Evolutionary conservation across 73 alveolate species (phyloP).

Genomic region (Blepharisma japonicum): DNA sequence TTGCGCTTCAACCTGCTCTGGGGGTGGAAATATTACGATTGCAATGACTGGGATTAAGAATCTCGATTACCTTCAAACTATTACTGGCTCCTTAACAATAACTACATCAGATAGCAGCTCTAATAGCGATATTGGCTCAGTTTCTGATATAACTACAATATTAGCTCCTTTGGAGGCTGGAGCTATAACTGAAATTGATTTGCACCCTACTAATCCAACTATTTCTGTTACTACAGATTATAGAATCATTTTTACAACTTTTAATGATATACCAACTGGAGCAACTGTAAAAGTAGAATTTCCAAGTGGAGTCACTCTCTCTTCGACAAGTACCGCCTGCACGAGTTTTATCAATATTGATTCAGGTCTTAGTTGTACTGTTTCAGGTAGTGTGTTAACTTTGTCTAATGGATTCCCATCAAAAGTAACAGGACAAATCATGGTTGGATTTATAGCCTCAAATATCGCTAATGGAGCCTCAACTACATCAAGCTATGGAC

Average conservation of each 20-base stretch:
- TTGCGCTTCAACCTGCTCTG: neutral
- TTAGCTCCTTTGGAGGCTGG: neutral
- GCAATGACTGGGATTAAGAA: neutral
- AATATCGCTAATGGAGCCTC: neutral
- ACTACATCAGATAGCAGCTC: neutral
- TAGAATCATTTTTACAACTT: slow-evolving; percentile 20
- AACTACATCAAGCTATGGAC: neutral
- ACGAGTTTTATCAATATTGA: neutral
- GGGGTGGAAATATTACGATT: neutral
- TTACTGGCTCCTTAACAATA: neutral
- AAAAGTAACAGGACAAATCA: neutral
- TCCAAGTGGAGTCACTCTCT: too few species aligned
- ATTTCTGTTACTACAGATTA: neutral
- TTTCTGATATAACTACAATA: neutral
- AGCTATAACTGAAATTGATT: neutral
- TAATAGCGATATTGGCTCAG: neutral
- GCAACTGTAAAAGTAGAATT: too few species aligned
- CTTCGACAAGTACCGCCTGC: neutral
- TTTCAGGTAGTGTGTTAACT: neutral
- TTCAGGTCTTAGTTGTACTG: neutral
- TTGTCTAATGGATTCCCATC: neutral
- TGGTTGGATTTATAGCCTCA: neutral
- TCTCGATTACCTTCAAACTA: neutral
- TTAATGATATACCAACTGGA: too few species aligned
- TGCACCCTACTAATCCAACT: slow-evolving; percentile 4